phyloP scores from a whole-genome alignment of 1,284 basidiomycete species.

The Ganoderma meredithae region DNA sequence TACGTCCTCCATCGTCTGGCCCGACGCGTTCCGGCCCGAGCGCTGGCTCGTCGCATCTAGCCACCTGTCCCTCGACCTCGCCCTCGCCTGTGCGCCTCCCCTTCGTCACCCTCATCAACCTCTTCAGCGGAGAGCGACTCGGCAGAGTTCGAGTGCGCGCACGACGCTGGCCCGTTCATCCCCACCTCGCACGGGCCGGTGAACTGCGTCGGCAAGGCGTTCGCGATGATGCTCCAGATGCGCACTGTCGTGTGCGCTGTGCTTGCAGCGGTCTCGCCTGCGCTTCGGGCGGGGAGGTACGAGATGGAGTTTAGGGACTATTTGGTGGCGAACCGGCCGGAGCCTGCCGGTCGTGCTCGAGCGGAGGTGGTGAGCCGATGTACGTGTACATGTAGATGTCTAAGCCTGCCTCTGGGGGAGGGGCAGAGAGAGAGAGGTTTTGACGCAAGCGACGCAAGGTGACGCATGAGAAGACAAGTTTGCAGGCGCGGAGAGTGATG shows the following conservation, averaged over 20 bases:
- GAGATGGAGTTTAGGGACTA: slow-evolving; percentile 34
- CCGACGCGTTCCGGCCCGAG: slow-evolving; percentile 16
- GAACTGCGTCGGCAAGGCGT: slow-evolving; percentile 42
- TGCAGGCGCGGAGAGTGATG: no score
- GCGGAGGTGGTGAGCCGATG: no score
- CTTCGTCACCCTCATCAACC: no score
- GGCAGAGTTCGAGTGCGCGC: slow-evolving; percentile 20
- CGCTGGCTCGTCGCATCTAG: slow-evolving; percentile 17
- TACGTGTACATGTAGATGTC: no score
- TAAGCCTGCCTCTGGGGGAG: no score
- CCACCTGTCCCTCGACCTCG: not conserved
- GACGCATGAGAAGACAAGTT: no score
- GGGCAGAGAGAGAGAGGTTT: no score
- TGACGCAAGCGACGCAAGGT: no score
- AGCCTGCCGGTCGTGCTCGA: slow-evolving; percentile 30
- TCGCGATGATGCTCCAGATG: slow-evolving; percentile 38
- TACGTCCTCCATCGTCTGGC: slow-evolving; percentile 14
- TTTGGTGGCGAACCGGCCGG: slow-evolving; percentile 29
- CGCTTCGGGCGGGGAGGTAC: slow-evolving; percentile 30
- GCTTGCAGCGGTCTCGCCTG: slow-evolving; percentile 38
- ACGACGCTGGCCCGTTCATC: slow-evolving; percentile 37
- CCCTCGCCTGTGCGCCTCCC: no score
- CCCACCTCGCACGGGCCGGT: slow-evolving; percentile 41
- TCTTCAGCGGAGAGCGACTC: no score
- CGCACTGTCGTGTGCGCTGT: slow-evolving; percentile 35